phyloP scores from a whole-genome alignment of 495 filamentous ascomycete genomes.

The Aspergillus ostianus region DNA sequence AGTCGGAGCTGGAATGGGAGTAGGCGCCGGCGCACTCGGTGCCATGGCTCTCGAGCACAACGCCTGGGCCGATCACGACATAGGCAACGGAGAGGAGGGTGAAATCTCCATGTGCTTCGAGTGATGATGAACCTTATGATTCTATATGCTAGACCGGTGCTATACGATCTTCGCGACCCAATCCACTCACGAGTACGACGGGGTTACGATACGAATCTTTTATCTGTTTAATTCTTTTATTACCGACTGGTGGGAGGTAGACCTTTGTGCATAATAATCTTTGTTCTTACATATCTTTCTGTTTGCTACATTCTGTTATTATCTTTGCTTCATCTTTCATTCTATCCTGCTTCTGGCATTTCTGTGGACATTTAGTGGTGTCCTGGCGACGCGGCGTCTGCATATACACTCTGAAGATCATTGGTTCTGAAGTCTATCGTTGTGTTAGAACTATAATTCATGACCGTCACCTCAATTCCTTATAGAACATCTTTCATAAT shows the following conservation, averaged over 20 bases:
- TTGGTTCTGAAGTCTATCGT: not conserved
- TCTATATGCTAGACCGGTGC: constrained; percentile 5
- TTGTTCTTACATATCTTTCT: not conserved
- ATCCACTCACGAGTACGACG: not conserved
- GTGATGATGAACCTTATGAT: constrained; percentile 28
- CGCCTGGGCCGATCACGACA: constrained; percentile 80
- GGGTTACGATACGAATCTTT: not conserved
- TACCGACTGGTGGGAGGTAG: not conserved
- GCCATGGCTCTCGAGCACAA: constrained; percentile 59
- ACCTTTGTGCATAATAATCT: not conserved
- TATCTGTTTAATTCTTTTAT: constrained; percentile 1
- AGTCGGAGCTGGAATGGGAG: constrained; percentile 8
- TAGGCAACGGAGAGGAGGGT: constrained; percentile 45
- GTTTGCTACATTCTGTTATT: not conserved
- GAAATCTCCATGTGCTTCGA: constrained; percentile 61
- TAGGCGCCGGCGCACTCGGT: constrained; percentile 29
- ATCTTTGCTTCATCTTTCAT: not conserved
- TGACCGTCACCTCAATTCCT: not conserved
- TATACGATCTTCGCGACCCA: not conserved
- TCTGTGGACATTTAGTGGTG: not conserved
- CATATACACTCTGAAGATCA: not conserved
- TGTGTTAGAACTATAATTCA: not conserved
- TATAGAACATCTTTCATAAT: too few species aligned
- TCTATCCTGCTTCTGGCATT: not conserved
- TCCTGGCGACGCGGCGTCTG: not conserved